Base-by-base conservation (phyloP, 2,329 filamentous ascomycete genomes). In the Diaporthe vexans region DNA sequence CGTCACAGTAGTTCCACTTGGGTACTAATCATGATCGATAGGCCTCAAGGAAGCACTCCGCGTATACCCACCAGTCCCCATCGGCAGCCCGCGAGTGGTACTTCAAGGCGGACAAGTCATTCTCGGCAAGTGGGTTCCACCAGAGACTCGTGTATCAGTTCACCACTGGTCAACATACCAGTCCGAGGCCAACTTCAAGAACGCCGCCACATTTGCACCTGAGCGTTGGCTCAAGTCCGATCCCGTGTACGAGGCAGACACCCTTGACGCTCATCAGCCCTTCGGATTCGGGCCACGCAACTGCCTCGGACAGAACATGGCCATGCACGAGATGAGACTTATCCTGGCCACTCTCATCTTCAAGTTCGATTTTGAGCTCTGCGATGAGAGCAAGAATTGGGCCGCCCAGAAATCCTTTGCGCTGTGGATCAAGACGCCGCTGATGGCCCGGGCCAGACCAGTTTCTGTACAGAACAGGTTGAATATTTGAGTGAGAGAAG, bases 31-130 rank as follows among this genome's bases (percentile, higher is more conserved):
- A 1, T 43, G 6, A 8, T 19, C 19, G 1, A n/a, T 4, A 73
- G 71, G 79, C 54, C 65, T 81, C 26, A 72, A 75, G 8, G 79
- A 81, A 73, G 76, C 75, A 3, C 43, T 80, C 40, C 77, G 79
- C 3, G 51, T 80, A 9, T 80, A 78, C 51, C 78, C 78, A 13
- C 76, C 79, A 0, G 69, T 79, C 5, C 78, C 78, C 1, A 72
- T 74, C 4, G 77, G 76, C 9, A 73, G 74, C 8, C 78, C 78
- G 4, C 75, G 79, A 15, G 68, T 76, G 17, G 73, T 79, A 13
- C 59, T 75, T 9, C 51, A 76, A 78, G 82, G 83, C 3, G 79
- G 79, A 19, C 65, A 5, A 56, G 57, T 59, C n/a, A 58, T 73
- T 10, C 51, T 54, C 19, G 71, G 61, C 52, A 58, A 68, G 37